A percentile compares a stretch with the other conserved stretches of the same genome.
Conservation (phyloP, 2,329 filamentous ascomycete genomes). For the Amylocarpus encephaloides region DNA sequence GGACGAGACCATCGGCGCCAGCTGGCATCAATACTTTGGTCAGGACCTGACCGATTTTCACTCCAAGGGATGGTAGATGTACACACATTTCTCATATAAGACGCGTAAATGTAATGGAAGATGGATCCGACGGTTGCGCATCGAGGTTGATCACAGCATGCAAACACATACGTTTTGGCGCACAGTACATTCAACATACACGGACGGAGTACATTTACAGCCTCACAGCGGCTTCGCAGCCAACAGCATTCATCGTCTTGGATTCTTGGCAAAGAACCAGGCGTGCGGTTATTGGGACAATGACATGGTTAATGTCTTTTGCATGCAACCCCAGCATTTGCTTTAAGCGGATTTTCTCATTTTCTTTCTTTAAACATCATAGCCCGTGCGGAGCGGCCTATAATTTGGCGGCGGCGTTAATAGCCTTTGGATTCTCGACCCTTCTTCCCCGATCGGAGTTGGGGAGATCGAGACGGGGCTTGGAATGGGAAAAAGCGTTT, state of each 20-base stretch:
- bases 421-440: conserved; percentile 4
- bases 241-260: conserved; percentile 28
- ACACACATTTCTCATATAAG: conserved; percentile 11
- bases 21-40: conserved; percentile 82
- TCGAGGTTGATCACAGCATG: conserved; percentile 13
- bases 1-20: conserved; percentile 57
- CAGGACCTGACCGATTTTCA: conserved; percentile 77
- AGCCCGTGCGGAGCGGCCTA: conserved; percentile 20
- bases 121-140: conserved; percentile 14
- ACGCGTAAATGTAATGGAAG: conserved; percentile 24
- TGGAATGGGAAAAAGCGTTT: conserved; percentile 19
- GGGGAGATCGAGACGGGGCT: conserved; percentile 8
- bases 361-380: conserved; percentile 15
- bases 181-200: conserved; percentile 15
- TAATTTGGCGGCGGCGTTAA: conserved; percentile 25
- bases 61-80: conserved; percentile 69
- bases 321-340: conserved; percentile 11
- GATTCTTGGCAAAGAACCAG: conserved; percentile 25
- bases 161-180: conserved; percentile 24
- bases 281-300: conserved; percentile 16
- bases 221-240: conserved; percentile 29
- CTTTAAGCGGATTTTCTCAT: conserved; percentile 14
- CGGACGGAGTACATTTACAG: conserved; percentile 16
- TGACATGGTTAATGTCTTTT: conserved; percentile 23
- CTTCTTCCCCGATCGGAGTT: conserved; percentile 3